Evolutionary conservation across 2,329 filamentous ascomycete species (phyloP), one percentile per base, ranked within the genome.

Genomic region (Epichloe amarillans): DNA sequence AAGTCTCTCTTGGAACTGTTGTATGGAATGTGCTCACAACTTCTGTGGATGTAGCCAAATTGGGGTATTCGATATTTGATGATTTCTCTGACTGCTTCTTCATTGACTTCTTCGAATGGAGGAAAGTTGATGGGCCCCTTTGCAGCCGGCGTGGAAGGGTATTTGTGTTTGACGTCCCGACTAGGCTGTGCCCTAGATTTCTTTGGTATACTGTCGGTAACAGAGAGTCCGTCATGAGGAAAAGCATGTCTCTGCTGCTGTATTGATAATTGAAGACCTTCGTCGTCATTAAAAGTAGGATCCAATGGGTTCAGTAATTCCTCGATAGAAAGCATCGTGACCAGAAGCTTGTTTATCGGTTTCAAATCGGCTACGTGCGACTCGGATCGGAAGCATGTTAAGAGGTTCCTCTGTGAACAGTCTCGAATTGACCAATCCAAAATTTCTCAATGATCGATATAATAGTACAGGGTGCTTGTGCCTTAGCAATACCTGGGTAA

Each of bases 1-100:
- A 96, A 95, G 53, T 84, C 78, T 66, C 94, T 95, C 73, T 96
- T 97, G 57, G 88, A 86, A 64, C 90, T 95, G 62, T 88, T 90
- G 68, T 97, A 97, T 0, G 91, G 91, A 53, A 96, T 95, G 60
- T 91, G 88, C 48, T 82, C 75, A 56, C 79, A 78, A 54, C 74
- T 83, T 33, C 77, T 70, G 45, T 71, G 68, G 54, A 84, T 88
- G 54, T 73, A 70, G 2, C 79, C 79, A 56, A 82, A 72, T 1
- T 87, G 85, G 50, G 74, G 76, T 49, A 96, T 72, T 72, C 39
- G 70, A 68, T 54, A 93, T 77, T 55, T 83, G 73, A 14, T 69
- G 67, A 10, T 74, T 67, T 15, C 84, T 72, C 35, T 23, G 15
- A 30, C 5, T 40, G 41, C 21, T 21, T 70, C 63, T 23, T 76